Base-by-base conservation (phyloP, 2,329 filamentous ascomycete genomes). In the Amylocarpus encephaloides region DNA sequence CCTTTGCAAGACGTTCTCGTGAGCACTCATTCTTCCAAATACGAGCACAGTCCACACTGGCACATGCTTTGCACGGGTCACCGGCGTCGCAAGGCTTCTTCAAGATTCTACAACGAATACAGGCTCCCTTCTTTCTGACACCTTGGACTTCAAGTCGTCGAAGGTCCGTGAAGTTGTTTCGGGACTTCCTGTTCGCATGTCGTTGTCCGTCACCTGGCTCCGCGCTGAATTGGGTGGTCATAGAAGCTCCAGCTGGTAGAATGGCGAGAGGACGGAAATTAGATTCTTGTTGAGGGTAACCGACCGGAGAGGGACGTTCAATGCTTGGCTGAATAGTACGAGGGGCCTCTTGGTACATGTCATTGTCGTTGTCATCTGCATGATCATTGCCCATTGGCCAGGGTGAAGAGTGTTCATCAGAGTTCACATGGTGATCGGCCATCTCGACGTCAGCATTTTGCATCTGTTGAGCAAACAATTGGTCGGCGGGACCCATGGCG, bases 11-110 rank as follows among this genome's bases (percentile, higher is more conserved):
- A 47, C 79, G 77, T 6, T 79, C 82, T 42, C 82, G 74, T 19
- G 83, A 76, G 60, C 82, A 85, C 9, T 79, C 78, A 2, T 76
- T 77, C 52, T 75, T 77, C 82, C 82, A 85, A n/a, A 85, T 74
- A 7, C 82, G 74, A 0, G 82, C 80, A 3, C 77, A 75, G 35
- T 84, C 67, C 0, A 85, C 80, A 59, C 80, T 83, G 53, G 75
- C 74, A 55, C 82, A 85, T 1, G 80, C 80, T 47, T 78, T 75
- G 57, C 82, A 85, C 0, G 81, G 80, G 6, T 73, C 77, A 30
- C 79, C 81, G 51, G 74, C 76, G n/a, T 79, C 81, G 59, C 82
- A 85, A 1, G 79, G 82, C 67, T 85, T 85, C 50, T 81, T 75
- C 33, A 85, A 66, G 54, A 85, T 83, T 34, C 80, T 74, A 60